These are phyloP conservation scores for Cryoendolithus antarcticus DNA, from an alignment of 2,329 filamentous ascomycete genomes.

Conservation along the genomic window DNA sequence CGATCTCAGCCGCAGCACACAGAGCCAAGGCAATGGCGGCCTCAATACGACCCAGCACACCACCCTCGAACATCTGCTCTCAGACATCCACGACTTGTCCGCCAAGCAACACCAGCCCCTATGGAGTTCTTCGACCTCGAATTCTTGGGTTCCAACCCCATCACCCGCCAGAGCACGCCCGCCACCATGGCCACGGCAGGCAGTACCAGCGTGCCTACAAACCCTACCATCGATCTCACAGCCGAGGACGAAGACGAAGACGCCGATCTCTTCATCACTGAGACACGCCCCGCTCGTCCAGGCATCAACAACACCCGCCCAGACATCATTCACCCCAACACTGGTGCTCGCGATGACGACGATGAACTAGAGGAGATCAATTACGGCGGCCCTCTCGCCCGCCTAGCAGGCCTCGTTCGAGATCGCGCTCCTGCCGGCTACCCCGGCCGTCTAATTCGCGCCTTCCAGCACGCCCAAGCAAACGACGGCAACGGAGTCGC, in stretches of 20 bases:
- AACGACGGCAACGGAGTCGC: background rate
- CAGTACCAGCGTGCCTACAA: background rate
- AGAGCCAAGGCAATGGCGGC: background rate
- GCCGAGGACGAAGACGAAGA: slow-evolving; percentile 18
- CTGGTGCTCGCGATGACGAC: background rate
- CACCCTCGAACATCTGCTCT: slow-evolving; percentile 4
- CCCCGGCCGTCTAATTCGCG: too few species aligned
- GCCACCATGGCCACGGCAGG: slow-evolving; percentile 1
- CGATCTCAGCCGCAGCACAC: background rate
- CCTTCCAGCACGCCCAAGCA: too few species aligned
- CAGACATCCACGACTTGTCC: slow-evolving; percentile 3
- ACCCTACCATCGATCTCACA: slow-evolving; percentile 21
- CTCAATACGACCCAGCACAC: background rate
- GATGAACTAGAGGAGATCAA: background rate
- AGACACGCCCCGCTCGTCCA: slow-evolving; percentile 9
- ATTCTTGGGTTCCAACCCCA: slow-evolving; percentile 1
- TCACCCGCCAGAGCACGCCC: slow-evolving; percentile 8
- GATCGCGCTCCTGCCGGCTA: too few species aligned
- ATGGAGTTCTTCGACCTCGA: slow-evolving; percentile 4
- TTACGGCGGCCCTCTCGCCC: too few species aligned
- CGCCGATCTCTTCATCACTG: slow-evolving; percentile 13
- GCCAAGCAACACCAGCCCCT: slow-evolving; percentile 3
- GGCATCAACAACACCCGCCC: slow-evolving; percentile 15
- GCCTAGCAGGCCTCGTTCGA: too few species aligned
- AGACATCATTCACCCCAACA: background rate